Evolutionary conservation across 2,329 filamentous ascomycete species (phyloP), one percentile per base, ranked within the genome.

Genomic region (Lasiodiplodia gonubiensis): DNA sequence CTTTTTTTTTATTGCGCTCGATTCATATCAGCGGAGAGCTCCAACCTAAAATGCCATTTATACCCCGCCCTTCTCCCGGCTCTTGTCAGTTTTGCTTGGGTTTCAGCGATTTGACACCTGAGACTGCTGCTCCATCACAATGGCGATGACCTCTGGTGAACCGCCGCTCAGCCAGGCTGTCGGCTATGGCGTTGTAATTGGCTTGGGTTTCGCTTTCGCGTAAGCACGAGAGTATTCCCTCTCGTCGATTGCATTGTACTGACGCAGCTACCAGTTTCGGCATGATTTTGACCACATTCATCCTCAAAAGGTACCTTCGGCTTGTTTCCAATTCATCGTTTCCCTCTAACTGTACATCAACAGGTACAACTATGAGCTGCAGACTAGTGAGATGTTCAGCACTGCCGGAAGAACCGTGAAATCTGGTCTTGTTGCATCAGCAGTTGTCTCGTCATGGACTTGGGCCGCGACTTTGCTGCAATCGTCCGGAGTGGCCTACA

Each of bases 361-460:
- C 48, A 67, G 66, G 35, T 90, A 90, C 76, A 89, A 90, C 74
- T 85, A 89, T 82, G 93, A 95, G 77, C 83, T 94, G 3, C 93
- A 97, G 78, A 97, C 94, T 0, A 94, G 91, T 0, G 93, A 97
- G 81, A 95, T 93, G 88, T 97, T 97, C 84, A 93, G 87, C 70
- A 97, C 93, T 0, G 93, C 93, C 60, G 93, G 93, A 21, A 86
- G 94, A 69, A 93, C 92, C 1, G 92, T 97, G 71, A 97, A 97
- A 76, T 93, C 92, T 10, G 94, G 93, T 52, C 84, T 97, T 16
- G 92, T 97, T 0, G 92, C 92, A 12, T 92, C 92, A 5, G 93
- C 93, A 18, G 93, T 97, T n/a, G 92, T 97, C 3, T 94, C 91
- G 18, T 93, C 90, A 5, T 97, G 94, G 93, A 97, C 93, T 0